phyloP scores from a whole-genome alignment of 495 filamentous ascomycete species.

The Annulohypoxylon stygium region DNA sequence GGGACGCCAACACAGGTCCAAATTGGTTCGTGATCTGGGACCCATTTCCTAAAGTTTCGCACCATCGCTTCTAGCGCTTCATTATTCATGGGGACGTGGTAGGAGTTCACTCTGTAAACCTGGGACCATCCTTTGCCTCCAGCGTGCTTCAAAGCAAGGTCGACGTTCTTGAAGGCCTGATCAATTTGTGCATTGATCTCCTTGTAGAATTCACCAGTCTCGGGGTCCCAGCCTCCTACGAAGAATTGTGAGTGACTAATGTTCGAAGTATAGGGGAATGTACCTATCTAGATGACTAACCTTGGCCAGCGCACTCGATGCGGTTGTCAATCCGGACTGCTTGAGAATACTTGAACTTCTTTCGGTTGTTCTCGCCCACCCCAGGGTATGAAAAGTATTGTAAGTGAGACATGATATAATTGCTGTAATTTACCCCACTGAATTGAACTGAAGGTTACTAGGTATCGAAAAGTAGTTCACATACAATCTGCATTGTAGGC shows the following conservation, averaged over 20 bases:
- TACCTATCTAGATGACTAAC: neutral
- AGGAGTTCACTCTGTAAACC: conserved; percentile 65
- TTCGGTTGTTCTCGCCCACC: neutral
- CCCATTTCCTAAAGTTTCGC: conserved; percentile 62
- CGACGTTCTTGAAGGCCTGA: conserved; percentile 68
- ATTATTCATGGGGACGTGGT: conserved; percentile 60
- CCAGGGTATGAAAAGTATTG: conserved; percentile 5
- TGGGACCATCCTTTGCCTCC: conserved; percentile 71
- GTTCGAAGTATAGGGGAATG: neutral
- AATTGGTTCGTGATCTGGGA: conserved; percentile 64
- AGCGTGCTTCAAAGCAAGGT: conserved; percentile 60
- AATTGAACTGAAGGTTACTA: too few relatives aligned
- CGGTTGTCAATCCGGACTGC: neutral
- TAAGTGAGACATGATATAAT: conserved; percentile 1
- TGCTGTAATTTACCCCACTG: too few relatives aligned
- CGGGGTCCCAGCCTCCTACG: conserved; percentile 66
- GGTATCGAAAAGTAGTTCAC: too few relatives aligned
- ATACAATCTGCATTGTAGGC: too few relatives aligned
- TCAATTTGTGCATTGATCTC: conserved; percentile 65
- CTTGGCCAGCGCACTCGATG: neutral
- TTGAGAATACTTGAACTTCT: neutral
- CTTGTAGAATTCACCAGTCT: conserved; percentile 52
- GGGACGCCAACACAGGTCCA: conserved; percentile 65
- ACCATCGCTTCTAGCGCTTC: conserved; percentile 57
- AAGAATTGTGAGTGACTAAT: neutral